Evolutionary conservation across 2,329 filamentous ascomycete species (phyloP).

Genomic region (Aspergillus thermomutatus): DNA sequence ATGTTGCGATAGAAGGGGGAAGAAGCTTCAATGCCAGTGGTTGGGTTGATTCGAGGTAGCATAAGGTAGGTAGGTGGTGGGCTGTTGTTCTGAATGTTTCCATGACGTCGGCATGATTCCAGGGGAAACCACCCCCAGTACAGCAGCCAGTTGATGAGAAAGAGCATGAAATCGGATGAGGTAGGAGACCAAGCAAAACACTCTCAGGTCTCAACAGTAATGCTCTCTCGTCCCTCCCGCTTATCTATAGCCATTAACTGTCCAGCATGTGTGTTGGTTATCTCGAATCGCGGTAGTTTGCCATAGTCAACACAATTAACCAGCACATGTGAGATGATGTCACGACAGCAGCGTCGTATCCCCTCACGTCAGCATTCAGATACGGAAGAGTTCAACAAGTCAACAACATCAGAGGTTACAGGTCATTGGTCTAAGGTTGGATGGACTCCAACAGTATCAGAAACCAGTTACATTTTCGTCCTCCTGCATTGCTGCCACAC

Average conservation of each 20-base stretch:
- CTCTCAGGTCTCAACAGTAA: background rate
- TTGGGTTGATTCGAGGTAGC: background rate
- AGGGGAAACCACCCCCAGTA: background rate
- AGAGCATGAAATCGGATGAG: background rate
- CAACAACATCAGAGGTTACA: background rate
- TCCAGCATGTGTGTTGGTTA: background rate
- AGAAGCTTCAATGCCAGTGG: background rate
- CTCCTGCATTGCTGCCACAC: constrained; percentile 17
- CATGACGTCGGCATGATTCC: background rate
- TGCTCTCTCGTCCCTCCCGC: background rate
- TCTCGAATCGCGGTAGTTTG: background rate
- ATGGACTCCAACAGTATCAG: background rate
- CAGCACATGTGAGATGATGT: constrained; percentile 17
- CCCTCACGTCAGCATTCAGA: background rate
- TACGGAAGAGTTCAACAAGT: background rate
- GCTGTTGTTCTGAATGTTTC: background rate
- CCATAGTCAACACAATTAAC: background rate
- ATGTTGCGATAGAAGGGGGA: background rate
- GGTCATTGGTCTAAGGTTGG: background rate
- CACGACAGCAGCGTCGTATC: constrained; percentile 7
- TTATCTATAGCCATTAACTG: background rate
- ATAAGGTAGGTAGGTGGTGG: background rate
- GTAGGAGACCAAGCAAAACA: background rate
- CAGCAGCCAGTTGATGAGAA: background rate
- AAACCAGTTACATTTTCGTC: constrained; percentile 14